Evolutionary conservation across 108 stramenopile species (phyloP).

Genomic region (Seminavis robusta): DNA sequence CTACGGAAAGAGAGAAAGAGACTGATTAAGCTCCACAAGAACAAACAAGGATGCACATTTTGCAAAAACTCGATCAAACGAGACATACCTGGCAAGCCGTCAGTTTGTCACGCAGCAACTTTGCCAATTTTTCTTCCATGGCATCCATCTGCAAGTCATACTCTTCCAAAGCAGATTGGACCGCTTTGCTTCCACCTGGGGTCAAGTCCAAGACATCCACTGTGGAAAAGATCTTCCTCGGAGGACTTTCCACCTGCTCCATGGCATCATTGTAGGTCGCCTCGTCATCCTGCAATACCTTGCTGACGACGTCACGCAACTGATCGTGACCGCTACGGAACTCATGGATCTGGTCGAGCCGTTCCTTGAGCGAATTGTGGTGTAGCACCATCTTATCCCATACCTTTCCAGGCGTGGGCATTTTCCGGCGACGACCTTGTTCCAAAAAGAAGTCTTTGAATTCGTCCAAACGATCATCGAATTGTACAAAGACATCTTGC

Average conservation of each 20-base stretch:
- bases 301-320: slow-evolving; percentile 55
- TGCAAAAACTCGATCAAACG: background rate
- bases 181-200: slow-evolving; percentile 53
- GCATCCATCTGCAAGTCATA: slow-evolving; percentile 85
- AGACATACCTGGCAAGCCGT: slow-evolving; percentile 54
- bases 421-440: slow-evolving; percentile 58
- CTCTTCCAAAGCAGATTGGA: slow-evolving; percentile 64
- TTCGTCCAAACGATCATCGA: slow-evolving; percentile 60
- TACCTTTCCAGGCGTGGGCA: slow-evolving; percentile 66
- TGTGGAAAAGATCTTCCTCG: slow-evolving; percentile 56
- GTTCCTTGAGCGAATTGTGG: slow-evolving; percentile 61
- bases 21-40: background rate
- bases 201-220: slow-evolving; percentile 74
- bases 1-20: slow-evolving; percentile 11
- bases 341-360: slow-evolving; percentile 66
- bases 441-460: slow-evolving; percentile 79
- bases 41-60: background rate
- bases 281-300: slow-evolving; percentile 64
- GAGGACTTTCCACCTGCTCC: slow-evolving; percentile 68
- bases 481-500: slow-evolving; percentile 74
- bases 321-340: slow-evolving; percentile 78
- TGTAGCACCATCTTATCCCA: slow-evolving; percentile 65
- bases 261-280: slow-evolving; percentile 41
- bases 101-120: slow-evolving; percentile 78
- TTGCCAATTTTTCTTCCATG: slow-evolving; percentile 77